Evolutionary conservation across 2,329 filamentous ascomycete species (phyloP), one percentile per base, ranked within the genome.

Genomic region (Ophiostoma himal-ulmi): DNA sequence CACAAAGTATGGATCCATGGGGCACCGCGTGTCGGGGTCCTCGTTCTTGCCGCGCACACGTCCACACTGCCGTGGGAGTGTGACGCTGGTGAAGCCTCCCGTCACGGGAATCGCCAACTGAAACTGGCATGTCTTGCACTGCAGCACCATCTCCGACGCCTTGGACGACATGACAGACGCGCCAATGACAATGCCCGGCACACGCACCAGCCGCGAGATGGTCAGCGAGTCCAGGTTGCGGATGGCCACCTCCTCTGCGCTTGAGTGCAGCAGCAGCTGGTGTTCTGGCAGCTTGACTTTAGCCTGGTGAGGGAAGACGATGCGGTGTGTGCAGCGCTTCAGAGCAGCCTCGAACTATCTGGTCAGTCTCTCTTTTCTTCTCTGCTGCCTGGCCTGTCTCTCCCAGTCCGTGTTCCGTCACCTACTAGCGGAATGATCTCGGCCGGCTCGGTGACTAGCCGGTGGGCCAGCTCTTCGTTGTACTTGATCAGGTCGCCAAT

Each of bases 111-210:
- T 81, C 34, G 86, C 85, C 73, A 92, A 85, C 41, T 86, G 84
- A 75, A 93, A 86, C 71, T 89, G 86, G 80, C 95, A 99, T 76
- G 89, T 93, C 74, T 93, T 88, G 82, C 95, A 99, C 80, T 96
- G 89, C 68, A 99, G 91, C 72, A 91, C 87, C 34, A 99, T 84
- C 36, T 89, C 84, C 7, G 93, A 97, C 5, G 95, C 93, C 83
- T 99, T 98, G 14, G 94, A 98, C 1, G 94, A 97, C 79, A 98
- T 90, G 22, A 96, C 96, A 0, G 94, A 97, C 66, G 95, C 95
- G 66, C 95, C 94, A 74, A 99, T 99, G 72, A 99, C 93, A 74
- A 99, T 99, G 68, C 95, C 96, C 0, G 95, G 95, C 71, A 99
- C 96, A 70, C 94, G 89, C 54, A 99, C 94, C n/a, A 99, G 89